Base-by-base conservation (phyloP, 192 early-diverging fungal genomes). In the Umbelopsis ramanniana region DNA sequence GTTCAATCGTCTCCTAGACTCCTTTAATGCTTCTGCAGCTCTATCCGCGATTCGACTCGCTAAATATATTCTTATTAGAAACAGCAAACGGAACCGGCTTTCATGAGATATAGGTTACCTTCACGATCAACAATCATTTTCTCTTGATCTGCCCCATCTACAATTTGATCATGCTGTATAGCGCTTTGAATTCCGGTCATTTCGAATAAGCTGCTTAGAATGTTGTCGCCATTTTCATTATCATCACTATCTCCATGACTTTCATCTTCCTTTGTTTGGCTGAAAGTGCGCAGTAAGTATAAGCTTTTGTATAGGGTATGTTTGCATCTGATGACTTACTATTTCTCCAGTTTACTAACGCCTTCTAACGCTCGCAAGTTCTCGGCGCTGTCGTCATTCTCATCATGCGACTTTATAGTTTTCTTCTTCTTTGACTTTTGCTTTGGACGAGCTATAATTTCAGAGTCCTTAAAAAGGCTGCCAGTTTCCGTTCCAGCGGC, bases 141-240 rank as follows among this genome's bases (percentile, higher is more conserved):
- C 47, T 95, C 91, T 17, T 88, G 84, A 12, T 80, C 88, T 1
- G 82, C 78, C 10, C 86, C 81, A 69, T 92, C 88, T 77, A 97
- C 84, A 66, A 99, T 96, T 15, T 88, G 89, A 70, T 99, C 97
- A 74, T 99, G 97, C 48, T 95, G 83, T 22, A 99, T 76, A 0
- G 94, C 96, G 53, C 93, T 93, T 67, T 96, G 94, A 9, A 98
- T 89, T 0, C 94, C 94, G 4, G 91, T 88, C 74, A 88, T 91
- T 74, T 92, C 83, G 74, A 96, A 96, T n/a, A 99, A 73, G 37
- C 85, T 89, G 21, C 86, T 73, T 14, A 97, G 81, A 15, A 96
- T 90, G n/a, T 90, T 84, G 33, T 87, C 73, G 10, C 78, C 52
- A 8, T 67, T 72, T 33, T 78, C 74, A 38, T 52, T 67, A 17